Evolutionary conservation across 192 early-diverging fungal genomes (phyloP).

Genomic region (Backusella liffmaniae): DNA sequence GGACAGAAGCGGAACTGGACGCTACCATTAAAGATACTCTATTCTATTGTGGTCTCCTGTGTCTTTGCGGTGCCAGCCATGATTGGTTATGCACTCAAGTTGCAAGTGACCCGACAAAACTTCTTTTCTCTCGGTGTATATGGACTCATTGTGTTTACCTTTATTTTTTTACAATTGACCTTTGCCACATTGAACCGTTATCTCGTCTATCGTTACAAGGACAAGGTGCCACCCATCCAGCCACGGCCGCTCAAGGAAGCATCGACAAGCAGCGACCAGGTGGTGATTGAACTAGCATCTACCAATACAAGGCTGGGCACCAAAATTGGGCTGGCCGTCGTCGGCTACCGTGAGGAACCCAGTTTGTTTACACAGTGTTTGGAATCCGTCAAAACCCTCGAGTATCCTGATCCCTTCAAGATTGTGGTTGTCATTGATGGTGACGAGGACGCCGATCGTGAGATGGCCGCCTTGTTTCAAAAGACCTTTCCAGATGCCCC

Average conservation of each 20-base stretch:
- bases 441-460: constrained; percentile 25
- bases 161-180: constrained; percentile 28
- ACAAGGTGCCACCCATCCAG: background rate
- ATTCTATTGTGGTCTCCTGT: constrained; percentile 31
- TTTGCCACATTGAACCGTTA: constrained; percentile 40
- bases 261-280: background rate
- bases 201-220: constrained; percentile 11
- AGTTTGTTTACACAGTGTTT: constrained; percentile 31
- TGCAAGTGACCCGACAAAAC: constrained; percentile 15
- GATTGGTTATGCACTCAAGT: constrained; percentile 25
- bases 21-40: constrained; percentile 33
- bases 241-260: background rate
- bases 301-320: constrained; percentile 10
- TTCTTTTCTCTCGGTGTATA: constrained; percentile 38
- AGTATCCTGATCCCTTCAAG: constrained; percentile 32
- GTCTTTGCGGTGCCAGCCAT: constrained; percentile 35
- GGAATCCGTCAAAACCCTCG: constrained; percentile 28
- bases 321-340: constrained; percentile 32
- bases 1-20: constrained; percentile 22
- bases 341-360: constrained; percentile 38
- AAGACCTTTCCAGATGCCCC: constrained; percentile 24
- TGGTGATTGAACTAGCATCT: background rate
- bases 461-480: constrained; percentile 38
- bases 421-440: constrained; percentile 38
- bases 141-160: constrained; percentile 34